phyloP scores from a whole-genome alignment of 768 basidiomycete genomes.

The Panellus pusillus region DNA sequence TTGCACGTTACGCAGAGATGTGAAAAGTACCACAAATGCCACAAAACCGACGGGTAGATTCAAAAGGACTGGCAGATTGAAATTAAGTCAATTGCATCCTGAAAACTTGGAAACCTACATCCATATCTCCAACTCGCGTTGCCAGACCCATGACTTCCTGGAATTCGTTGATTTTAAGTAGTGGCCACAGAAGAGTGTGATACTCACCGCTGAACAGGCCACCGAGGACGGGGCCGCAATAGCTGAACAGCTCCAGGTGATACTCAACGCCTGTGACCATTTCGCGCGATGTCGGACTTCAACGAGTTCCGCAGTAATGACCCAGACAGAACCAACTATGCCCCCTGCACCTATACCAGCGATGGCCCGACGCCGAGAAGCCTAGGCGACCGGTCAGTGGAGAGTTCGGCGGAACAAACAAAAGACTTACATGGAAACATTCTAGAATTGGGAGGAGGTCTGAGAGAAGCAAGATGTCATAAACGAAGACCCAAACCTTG shows the following conservation, averaged over 20 bases:
- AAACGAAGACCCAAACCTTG: constrained; percentile 43
- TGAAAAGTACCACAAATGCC: constrained; percentile 54
- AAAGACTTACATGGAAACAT: constrained; percentile 30
- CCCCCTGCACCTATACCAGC: constrained; percentile 88
- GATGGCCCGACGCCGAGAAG: constrained; percentile 35
- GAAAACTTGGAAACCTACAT: constrained; percentile 51
- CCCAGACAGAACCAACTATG: constrained; percentile 84
- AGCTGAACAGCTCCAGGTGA: constrained; percentile 87
- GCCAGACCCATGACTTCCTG: constrained; percentile 34
- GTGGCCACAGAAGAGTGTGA: constrained; percentile 3
- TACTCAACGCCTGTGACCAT: constrained; percentile 82
- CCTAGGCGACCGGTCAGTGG: constrained; percentile 21
- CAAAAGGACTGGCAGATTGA: constrained; percentile 63
- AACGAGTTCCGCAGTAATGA: constrained; percentile 83
- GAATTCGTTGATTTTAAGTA: constrained; percentile 20
- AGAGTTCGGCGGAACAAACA: background rate
- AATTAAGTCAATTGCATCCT: constrained; percentile 12
- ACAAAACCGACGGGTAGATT: constrained; percentile 75
- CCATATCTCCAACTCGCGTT: constrained; percentile 78
- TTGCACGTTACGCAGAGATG: constrained; percentile 61
- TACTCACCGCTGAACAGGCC: constrained; percentile 75
- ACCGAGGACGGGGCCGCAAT: constrained; percentile 79
- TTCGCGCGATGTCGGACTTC: constrained; percentile 67
- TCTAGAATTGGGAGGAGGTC: constrained; percentile 34
- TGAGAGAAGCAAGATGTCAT: constrained; percentile 20